Percentiles rank a stretch among this genome's conserved stretches.
Evolutionary conservation across 2,329 filamentous ascomycete genomes (phyloP).

Genomic region (Colletotrichum eremochloae): DNA sequence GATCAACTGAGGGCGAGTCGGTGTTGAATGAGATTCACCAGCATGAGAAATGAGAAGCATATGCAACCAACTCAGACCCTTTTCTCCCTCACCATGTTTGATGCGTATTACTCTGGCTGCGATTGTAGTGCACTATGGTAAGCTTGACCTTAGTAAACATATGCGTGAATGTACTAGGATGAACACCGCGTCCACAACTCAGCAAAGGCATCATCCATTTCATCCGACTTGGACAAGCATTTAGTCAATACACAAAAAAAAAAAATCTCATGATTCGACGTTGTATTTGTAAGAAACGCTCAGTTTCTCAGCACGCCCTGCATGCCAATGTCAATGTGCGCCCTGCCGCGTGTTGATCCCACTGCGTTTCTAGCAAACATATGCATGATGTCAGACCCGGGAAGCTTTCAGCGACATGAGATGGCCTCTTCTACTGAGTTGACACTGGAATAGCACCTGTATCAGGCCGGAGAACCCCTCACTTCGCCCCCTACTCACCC

Average conservation of each 20-base stretch:
- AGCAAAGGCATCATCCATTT: not conserved
- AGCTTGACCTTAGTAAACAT: not conserved
- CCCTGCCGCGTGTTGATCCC: constrained; percentile 14
- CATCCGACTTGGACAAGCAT: not conserved
- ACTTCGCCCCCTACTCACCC: not conserved
- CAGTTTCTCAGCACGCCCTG: constrained; percentile 18
- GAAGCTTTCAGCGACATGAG: not conserved
- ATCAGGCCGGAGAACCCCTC: constrained; percentile 1
- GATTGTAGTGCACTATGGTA: not conserved
- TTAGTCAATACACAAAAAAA: not conserved
- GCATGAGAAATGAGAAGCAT: not conserved
- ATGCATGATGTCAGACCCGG: constrained; percentile 25
- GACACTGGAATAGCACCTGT: not conserved
- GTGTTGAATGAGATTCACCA: not conserved
- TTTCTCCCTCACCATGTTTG: too few relatives aligned
- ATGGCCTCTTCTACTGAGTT: not conserved
- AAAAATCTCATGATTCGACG: too few relatives aligned
- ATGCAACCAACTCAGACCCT: not conserved
- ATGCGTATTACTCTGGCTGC: not conserved
- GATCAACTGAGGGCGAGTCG: constrained; percentile 32
- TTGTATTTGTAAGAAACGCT: not conserved
- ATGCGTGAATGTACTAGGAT: not conserved
- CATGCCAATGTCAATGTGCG: constrained; percentile 8
- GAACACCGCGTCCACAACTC: not conserved
- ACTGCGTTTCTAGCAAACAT: not conserved